Conservation (phyloP, 1,284 basidiomycete species). For the Puccinia coronata region DNA sequence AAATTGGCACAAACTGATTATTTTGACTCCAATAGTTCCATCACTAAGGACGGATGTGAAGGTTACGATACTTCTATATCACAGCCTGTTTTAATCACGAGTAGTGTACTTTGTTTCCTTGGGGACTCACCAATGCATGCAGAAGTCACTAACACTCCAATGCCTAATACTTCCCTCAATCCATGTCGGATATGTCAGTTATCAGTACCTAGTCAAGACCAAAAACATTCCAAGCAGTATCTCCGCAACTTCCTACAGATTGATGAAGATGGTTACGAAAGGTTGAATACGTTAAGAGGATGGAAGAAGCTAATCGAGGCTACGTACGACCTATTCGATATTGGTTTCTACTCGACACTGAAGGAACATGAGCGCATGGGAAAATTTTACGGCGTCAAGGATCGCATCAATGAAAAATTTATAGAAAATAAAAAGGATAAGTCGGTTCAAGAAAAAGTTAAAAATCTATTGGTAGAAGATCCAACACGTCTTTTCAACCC, state of each 20-base stretch:
- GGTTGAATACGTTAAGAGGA: not conserved
- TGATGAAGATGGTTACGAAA: not conserved
- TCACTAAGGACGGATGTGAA: no score
- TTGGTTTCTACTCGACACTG: not conserved
- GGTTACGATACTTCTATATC: not conserved
- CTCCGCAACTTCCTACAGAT: not conserved
- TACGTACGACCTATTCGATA: not conserved
- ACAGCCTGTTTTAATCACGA: conserved; percentile 5
- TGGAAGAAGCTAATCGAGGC: not conserved
- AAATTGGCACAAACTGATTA: no score
- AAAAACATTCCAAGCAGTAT: not conserved
- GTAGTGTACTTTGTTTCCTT: not conserved
- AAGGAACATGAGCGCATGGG: not conserved
- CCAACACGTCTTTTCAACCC: not conserved
- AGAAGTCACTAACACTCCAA: not conserved
- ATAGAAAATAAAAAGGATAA: not conserved
- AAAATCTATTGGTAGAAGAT: not conserved
- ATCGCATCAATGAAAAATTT: not conserved
- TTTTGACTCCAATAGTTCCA: no score
- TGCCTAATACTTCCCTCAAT: not conserved
- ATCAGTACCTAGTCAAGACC: not conserved
- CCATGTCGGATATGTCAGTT: conserved; percentile 19
- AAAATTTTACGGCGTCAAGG: not conserved
- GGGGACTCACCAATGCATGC: conserved; percentile 26
- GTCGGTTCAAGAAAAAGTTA: not conserved